Evolutionary conservation across 129 eudicot genomes (phyloP), one percentile per base, ranked within the genome.

Genomic region (Silybum marianum): DNA sequence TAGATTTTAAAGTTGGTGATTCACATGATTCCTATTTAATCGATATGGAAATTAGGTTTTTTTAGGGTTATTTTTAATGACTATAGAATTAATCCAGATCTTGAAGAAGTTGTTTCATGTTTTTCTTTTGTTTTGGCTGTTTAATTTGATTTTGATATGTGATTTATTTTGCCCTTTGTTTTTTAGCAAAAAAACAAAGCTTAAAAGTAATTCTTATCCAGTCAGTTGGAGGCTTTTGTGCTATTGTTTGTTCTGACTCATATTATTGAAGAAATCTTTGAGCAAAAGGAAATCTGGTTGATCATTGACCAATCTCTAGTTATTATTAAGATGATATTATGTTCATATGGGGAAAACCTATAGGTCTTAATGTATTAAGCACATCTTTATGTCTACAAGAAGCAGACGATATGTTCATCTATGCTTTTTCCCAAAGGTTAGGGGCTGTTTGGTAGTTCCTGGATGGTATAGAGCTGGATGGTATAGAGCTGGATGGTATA

Each of bases 11-110:
- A 48, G 28, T 76, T 28, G 25, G 2, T 48, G 69, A 28, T 54
- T 75, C 0, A 18, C 3, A 34, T 48, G 1, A 3, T 25, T 48
- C 18, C 25, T 48, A 16, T 51, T 75, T 1, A 18, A n/a, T 28
- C 19, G 74, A 9, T 19, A 48, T 69, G 69, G 54, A 30, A 36
- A 51, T 54, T 80, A 32, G 62, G 77, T 3, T 71, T 54, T 54
- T 80, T 1, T 26, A 13, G 9, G 74, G 46, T 26, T 12, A 18
- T 23, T 39, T 38, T 40, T 5, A 8, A 32, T 3, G 44, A 75
- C n/a, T 38, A 26, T 28, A 51, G 69, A 51, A 32, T 26, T 26
- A 16, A 75, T 14, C 78, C 26, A 75, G 69, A 16, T 74, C 60
- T 32, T 48, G 6, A 13, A 51, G 69, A 8, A 42, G 69, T 3